phyloP scores from a whole-genome alignment of 305 asterid species.

The Fraxinus baroniana region DNA sequence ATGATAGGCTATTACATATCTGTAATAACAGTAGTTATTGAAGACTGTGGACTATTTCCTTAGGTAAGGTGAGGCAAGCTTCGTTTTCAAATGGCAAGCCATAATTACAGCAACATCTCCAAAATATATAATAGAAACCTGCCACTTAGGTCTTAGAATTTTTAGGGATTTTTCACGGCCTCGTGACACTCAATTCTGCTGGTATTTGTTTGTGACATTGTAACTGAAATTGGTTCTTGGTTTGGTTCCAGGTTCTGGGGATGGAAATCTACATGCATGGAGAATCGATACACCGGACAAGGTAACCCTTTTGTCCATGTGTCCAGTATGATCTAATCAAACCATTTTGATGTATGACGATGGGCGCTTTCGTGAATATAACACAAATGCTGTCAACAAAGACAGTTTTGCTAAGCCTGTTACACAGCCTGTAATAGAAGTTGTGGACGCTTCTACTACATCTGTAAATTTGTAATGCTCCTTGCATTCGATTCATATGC shows the following conservation, averaged over 20 bases:
- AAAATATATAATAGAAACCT: background rate
- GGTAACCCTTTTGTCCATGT: constrained; percentile 36
- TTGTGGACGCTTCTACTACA: background rate
- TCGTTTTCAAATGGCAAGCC: background rate
- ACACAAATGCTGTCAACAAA: background rate
- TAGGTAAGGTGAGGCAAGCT: background rate
- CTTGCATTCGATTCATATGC: background rate
- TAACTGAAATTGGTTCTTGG: constrained; percentile 17
- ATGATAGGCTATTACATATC: background rate
- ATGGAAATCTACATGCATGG: constrained; percentile 86
- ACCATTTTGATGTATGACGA: background rate
- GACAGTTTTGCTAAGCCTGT: background rate
- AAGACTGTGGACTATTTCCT: background rate
- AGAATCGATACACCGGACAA: constrained; percentile 61
- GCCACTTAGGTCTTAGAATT: background rate
- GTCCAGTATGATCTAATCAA: background rate
- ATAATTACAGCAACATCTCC: background rate
- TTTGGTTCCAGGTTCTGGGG: constrained; percentile 73
- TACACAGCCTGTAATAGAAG: background rate
- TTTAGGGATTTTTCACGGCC: background rate
- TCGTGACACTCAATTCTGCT: background rate
- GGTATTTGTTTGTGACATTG: constrained; percentile 6
- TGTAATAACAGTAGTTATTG: background rate
- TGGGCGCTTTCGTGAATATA: background rate
- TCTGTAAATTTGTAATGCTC: background rate